Evolutionary conservation across 2,329 filamentous ascomycete species (phyloP).

Genomic region (Phyllosticta citribraziliensis): DNA sequence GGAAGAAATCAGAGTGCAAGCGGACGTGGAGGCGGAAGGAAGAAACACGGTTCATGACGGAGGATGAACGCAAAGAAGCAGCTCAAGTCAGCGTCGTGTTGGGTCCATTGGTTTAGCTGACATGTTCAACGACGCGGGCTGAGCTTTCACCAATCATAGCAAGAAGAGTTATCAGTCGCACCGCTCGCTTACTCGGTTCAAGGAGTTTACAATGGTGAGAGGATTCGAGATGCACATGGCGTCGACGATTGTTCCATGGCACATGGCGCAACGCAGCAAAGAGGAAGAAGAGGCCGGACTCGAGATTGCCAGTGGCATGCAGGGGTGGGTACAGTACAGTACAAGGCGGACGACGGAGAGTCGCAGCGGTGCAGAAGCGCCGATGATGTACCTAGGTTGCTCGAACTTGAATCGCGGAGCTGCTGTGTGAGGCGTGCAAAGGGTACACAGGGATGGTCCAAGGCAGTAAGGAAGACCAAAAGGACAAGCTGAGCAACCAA

Average conservation of each 20-base stretch:
- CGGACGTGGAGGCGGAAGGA: conserved; percentile 3
- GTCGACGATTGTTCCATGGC: not conserved
- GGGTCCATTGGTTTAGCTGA: not conserved
- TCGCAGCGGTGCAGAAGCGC: not conserved
- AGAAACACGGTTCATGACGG: conserved; percentile 7
- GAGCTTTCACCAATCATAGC: conserved; percentile 3
- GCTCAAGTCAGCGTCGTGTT: not conserved
- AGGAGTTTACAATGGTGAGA: not conserved
- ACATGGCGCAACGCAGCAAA: not conserved
- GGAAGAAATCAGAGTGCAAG: not conserved
- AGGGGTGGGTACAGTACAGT: not conserved
- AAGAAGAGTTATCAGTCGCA: conserved; percentile 8
- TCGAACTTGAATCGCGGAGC: not conserved
- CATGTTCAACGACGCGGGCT: not conserved
- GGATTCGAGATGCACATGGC: not conserved
- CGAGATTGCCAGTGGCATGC: not conserved
- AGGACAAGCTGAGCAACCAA: not conserved
- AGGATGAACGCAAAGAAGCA: conserved; percentile 8
- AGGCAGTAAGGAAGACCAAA: not conserved
- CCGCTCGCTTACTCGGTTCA: conserved; percentile 5
- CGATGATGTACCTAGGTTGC: not conserved
- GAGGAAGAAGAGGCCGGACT: not conserved
- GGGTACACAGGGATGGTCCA: not conserved
- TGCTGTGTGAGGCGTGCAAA: not conserved
- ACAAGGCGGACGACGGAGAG: not conserved